Conservation (phyloP, 2,329 filamentous ascomycete genomes). For the Fusarium nelsonii region DNA sequence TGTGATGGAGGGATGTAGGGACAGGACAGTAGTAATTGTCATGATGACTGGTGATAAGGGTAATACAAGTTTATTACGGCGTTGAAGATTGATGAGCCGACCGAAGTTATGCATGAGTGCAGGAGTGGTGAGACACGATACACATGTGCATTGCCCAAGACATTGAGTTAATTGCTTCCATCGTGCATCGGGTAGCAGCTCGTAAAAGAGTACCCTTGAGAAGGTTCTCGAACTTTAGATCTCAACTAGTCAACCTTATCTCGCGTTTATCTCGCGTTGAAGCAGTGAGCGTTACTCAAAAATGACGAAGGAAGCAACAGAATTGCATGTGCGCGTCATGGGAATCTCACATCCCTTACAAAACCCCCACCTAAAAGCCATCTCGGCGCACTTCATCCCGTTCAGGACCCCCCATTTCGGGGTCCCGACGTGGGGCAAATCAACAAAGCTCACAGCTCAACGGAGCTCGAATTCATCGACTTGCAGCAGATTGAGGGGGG, state of each 20-base stretch:
- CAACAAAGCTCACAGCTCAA: slow-evolving; percentile 1
- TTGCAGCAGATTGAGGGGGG: slow-evolving; percentile 22
- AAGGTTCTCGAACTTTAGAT: not conserved
- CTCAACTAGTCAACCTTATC: slow-evolving; percentile 14
- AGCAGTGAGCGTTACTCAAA: not conserved
- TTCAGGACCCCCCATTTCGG: slow-evolving; percentile 11
- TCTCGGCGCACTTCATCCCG: slow-evolving; percentile 25
- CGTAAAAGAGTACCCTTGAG: not conserved
- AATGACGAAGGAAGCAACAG: not conserved
- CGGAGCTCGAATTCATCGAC: slow-evolving; percentile 15
- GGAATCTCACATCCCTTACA: slow-evolving; percentile 19
- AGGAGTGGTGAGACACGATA: not conserved
- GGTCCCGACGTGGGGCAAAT: slow-evolving; percentile 21
- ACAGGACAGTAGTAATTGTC: slow-evolving; percentile 25
- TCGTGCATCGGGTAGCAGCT: not conserved
- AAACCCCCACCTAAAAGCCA: slow-evolving; percentile 33
- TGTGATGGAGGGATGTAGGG: not conserved
- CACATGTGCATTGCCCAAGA: not conserved
- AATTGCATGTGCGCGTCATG: slow-evolving; percentile 43
- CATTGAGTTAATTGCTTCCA: not conserved
- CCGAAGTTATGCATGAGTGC: not conserved
- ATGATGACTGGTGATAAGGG: slow-evolving; percentile 9
- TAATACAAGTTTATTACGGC: slow-evolving; percentile 36
- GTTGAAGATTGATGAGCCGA: not conserved
- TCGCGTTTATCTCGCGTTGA: not conserved